These are phyloP conservation scores for Dendrobium chrysotoxum DNA, from an alignment of 106 monocot species.

Conservation along the genomic window DNA sequence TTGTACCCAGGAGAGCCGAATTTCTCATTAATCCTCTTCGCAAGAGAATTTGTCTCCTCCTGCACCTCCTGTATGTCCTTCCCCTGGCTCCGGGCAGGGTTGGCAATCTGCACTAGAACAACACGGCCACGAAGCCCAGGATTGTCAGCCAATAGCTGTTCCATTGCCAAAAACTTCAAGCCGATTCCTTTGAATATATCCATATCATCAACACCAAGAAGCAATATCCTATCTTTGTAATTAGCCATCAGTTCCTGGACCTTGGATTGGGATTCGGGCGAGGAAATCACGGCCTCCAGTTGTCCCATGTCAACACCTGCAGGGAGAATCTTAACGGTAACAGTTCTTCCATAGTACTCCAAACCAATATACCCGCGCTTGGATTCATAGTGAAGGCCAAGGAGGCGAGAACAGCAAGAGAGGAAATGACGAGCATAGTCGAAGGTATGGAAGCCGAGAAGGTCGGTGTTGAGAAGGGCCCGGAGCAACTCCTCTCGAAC, in stretches of 20 bases:
- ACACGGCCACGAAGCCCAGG: conserved; percentile 22
- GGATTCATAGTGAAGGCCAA: conserved; percentile 40
- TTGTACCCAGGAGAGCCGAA: conserved; percentile 38
- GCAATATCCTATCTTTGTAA: conserved; percentile 15
- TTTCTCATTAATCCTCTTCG: conserved; percentile 26
- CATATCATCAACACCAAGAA: conserved; percentile 47
- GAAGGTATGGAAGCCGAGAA: conserved; percentile 58
- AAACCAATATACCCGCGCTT: conserved; percentile 35
- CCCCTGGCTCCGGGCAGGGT: conserved; percentile 50
- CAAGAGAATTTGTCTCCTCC: conserved; percentile 24
- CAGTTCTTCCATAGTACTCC: conserved; percentile 44
- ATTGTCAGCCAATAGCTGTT: conserved; percentile 44
- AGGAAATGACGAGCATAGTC: conserved; percentile 57
- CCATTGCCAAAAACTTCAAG: conserved; percentile 57
- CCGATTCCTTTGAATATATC: conserved; percentile 59
- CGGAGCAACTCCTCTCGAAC: conserved; percentile 39
- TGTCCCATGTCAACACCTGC: conserved; percentile 36
- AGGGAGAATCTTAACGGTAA: conserved; percentile 45
- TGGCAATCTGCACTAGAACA: conserved; percentile 75
- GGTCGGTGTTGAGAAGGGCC: conserved; percentile 42
- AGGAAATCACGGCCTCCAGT: conserved; percentile 16
- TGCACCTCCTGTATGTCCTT: conserved; percentile 50
- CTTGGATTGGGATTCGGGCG: conserved; percentile 18
- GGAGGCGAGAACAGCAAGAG: conserved; percentile 43
- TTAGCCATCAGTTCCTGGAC: conserved; percentile 12